Percentiles rank a stretch among this genome's conserved stretches.
These are phyloP conservation scores for Arabidopsis hybrid DNA, from an alignment of 441 rosid species.

Conservation along the genomic window DNA sequence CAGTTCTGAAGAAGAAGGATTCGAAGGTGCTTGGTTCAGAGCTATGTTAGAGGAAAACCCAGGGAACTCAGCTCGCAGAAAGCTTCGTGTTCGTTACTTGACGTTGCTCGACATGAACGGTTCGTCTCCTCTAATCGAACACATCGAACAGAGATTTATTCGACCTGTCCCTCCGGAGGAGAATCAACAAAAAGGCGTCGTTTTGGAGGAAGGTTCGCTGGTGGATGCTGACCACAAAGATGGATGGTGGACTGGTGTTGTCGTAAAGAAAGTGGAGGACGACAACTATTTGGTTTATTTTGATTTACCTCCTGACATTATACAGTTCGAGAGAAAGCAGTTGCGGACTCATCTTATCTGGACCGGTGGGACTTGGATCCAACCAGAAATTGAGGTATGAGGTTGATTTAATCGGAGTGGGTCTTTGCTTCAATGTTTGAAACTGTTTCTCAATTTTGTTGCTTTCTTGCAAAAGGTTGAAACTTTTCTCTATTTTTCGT, in stretches of 20 bases:
- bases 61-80: conserved; percentile 41
- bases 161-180: conserved; percentile 54
- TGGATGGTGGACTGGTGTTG: conserved; percentile 64
- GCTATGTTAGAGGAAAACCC: conserved; percentile 49
- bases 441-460: not conserved
- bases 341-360: conserved; percentile 50
- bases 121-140: conserved; percentile 43
- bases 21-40: conserved; percentile 53
- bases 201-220: conserved; percentile 45
- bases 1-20: conserved; percentile 36
- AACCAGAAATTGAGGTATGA: conserved; percentile 52
- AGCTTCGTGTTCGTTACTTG: conserved; percentile 43
- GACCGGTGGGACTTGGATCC: conserved; percentile 50
- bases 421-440: not conserved
- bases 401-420: not conserved
- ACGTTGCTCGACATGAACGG: conserved; percentile 46
- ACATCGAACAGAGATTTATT: conserved; percentile 41
- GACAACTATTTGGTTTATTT: conserved; percentile 50
- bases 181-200: not conserved
- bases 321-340: conserved; percentile 43
- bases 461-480: not conserved
- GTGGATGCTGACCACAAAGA: conserved; percentile 53
- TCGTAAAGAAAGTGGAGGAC: conserved; percentile 43
- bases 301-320: conserved; percentile 50
- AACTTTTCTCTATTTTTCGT: not conserved